Base-by-base conservation (phyloP, 257 asterid genomes). In the Penstemon newberryi region DNA sequence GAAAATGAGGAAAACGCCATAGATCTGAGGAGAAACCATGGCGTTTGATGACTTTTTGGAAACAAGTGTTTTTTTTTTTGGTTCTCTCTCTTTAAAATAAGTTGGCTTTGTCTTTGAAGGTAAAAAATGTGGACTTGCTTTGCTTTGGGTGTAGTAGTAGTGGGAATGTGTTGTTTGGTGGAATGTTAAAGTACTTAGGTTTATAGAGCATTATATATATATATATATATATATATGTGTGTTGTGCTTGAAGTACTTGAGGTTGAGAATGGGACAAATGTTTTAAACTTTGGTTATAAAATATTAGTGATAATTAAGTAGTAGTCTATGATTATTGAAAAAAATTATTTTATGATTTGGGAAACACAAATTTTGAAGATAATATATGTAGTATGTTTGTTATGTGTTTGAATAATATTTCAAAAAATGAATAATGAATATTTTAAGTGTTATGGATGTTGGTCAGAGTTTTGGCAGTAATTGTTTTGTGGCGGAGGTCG, bases 11-110 rank as follows among this genome's bases (percentile, higher is more conserved):
- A 68, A 11, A 74, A 82, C 85, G 86, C 95, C 96, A 87, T 75
- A 86, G 95, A 87, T 89, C 95, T 83, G 92, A 42, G 81, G 92
- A 42, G 81, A 74, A 81, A 67, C 94, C 98, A 91, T 87, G 97
- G 91, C 91, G 81, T 64, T 72, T 55, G 77, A 38, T 39, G 79
- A 38, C 19, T 39, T 33, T 44, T 4, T 52, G 69, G 63, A 54
- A 51, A 19, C 36, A 13, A 19, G 13, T 10, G 33, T 57, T 40
- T 72, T 43, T 39, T 7, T 12, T 44, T 52, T 13, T 9, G 62
- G 39, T 65, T 54, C 33, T 71, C 68, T 76, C 66, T 71, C 62
- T 60, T 15, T 33, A 25, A 25, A 25, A 0, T 25, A 25, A 25
- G 33, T 25, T 25, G 33, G 33, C 7, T 49, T 19, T 71, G 69